Percentiles rank a stretch among this genome's conserved stretches.
phyloP scores from a whole-genome alignment of 202 grass and related monocot genomes.

The Miscanthus sacchariflorus region DNA sequence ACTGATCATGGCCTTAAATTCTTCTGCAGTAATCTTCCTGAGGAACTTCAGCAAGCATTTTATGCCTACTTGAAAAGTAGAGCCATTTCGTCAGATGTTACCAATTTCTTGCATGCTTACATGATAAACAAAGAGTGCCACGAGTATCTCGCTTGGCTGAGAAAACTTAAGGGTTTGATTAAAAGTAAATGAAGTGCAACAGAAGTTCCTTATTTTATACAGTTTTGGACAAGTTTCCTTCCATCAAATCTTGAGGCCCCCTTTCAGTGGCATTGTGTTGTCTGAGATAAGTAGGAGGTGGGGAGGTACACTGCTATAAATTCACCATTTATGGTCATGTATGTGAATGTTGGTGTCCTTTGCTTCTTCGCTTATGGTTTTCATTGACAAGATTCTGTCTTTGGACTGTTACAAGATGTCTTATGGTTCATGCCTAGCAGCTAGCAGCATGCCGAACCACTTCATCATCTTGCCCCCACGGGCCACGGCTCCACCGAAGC shows the following conservation, averaged over 20 bases:
- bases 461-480: no score
- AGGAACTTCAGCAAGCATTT: slow-evolving; percentile 47
- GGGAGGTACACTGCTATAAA: not conserved
- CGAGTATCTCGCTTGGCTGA: slow-evolving; percentile 61
- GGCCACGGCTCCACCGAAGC: no score
- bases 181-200: slow-evolving; percentile 27
- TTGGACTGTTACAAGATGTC: not conserved
- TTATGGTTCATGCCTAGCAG: no score
- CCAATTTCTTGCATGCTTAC: slow-evolving; percentile 50
- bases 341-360: not conserved
- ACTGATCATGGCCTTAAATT: slow-evolving; percentile 9
- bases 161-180: slow-evolving; percentile 49
- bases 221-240: not conserved
- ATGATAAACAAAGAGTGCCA: slow-evolving; percentile 63
- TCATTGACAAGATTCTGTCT: not conserved
- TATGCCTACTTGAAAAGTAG: slow-evolving; percentile 50
- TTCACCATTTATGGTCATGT: not conserved
- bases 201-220: not conserved
- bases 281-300: not conserved
- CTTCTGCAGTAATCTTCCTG: slow-evolving; percentile 50
- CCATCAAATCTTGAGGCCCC: not conserved
- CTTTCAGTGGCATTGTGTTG: not conserved
- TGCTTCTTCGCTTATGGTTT: not conserved
- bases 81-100: slow-evolving; percentile 46
- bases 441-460: no score